These are phyloP conservation scores for Ocimum tenuiflorum DNA, from an alignment of 257 asterid species.

Conservation along the genomic window DNA sequence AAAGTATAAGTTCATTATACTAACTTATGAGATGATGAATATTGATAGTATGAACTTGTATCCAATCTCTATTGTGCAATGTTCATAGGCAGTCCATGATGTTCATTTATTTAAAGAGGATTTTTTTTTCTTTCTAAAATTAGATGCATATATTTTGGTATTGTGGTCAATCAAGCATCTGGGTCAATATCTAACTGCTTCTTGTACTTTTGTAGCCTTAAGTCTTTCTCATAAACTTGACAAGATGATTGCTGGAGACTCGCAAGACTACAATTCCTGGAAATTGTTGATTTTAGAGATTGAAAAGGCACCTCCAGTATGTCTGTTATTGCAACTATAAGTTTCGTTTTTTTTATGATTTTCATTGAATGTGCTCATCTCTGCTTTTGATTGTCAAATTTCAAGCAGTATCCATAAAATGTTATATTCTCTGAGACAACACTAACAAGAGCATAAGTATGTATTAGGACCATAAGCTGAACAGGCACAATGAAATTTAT, in stretches of 20 bases:
- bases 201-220: conserved; percentile 35
- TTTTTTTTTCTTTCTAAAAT: not conserved
- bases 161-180: not conserved
- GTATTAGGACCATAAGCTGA: conserved; percentile 1
- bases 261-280: conserved; percentile 59
- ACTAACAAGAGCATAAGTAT: not conserved
- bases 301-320: conserved; percentile 50
- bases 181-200: conserved; percentile 12
- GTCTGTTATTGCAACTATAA: conserved; percentile 8
- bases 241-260: conserved; percentile 45
- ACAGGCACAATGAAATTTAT: not conserved
- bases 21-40: not conserved
- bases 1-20: not conserved
- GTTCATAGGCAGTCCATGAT: not conserved
- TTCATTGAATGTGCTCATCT: not conserved
- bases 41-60: not conserved
- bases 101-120: not conserved
- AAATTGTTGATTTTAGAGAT: conserved; percentile 51
- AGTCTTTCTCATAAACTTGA: conserved; percentile 39
- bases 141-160: not conserved
- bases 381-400: not conserved
- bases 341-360: not conserved
- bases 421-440: not conserved
- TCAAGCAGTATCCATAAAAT: not conserved
- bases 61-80: not conserved